Percentiles rank a stretch among this genome's conserved stretches.
phyloP scores from a whole-genome alignment of 495 filamentous ascomycete species.

The Neurospora intermedia region DNA sequence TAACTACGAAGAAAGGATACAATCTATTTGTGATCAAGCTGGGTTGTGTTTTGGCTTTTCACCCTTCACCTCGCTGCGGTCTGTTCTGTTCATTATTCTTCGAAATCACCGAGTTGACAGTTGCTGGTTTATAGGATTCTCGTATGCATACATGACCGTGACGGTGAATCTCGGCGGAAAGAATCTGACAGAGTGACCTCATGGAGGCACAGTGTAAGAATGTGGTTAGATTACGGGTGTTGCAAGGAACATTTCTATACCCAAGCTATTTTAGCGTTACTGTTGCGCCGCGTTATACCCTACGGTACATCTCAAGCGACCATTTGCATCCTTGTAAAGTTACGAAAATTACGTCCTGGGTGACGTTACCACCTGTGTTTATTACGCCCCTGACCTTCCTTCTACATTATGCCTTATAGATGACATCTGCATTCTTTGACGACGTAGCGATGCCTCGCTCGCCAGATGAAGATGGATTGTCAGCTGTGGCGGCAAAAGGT shows the following conservation, averaged over 20 bases:
- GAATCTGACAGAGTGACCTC: conserved; percentile 9
- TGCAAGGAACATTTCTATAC: not conserved
- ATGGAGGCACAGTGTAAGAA: conserved; percentile 9
- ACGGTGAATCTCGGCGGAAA: not conserved
- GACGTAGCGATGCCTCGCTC: too few relatives aligned
- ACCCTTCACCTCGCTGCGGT: not conserved
- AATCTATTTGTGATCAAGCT: not conserved
- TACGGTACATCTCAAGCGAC: not conserved
- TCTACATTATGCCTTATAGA: not conserved
- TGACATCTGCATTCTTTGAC: not conserved
- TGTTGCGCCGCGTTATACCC: not conserved
- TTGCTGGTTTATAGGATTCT: not conserved
- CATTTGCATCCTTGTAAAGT: not conserved
- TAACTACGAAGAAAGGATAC: not conserved
- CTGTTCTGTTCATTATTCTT: not conserved
- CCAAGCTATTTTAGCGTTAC: not conserved
- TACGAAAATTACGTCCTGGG: not conserved
- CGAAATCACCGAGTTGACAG: not conserved
- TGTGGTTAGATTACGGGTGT: not conserved
- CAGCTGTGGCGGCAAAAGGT: too few relatives aligned
- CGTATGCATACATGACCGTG: not conserved
- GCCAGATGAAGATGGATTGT: too few relatives aligned
- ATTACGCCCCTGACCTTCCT: not conserved
- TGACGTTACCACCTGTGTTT: not conserved
- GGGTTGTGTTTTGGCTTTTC: not conserved